These are phyloP conservation scores for Vitis rotundifolia DNA, from an alignment of 164 flowering plant species.

Conservation along the genomic window DNA sequence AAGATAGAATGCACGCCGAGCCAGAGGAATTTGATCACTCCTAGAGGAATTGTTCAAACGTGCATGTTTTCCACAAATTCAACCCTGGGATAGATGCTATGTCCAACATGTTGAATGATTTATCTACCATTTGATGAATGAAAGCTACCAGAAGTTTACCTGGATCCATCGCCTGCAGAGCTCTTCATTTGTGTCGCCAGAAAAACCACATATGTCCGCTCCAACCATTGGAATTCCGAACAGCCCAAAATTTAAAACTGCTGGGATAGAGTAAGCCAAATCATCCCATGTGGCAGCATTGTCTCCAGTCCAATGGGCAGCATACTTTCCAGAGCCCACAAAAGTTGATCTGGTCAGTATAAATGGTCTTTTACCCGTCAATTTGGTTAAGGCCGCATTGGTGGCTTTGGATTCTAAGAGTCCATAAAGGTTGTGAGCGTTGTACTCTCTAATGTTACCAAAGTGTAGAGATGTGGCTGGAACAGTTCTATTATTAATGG, in stretches of 20 bases:
- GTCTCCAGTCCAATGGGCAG: constrained; percentile 94
- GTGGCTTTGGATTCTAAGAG: constrained; percentile 61
- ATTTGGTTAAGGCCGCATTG: constrained; percentile 40
- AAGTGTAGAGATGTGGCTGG: constrained; percentile 61
- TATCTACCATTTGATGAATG: not conserved
- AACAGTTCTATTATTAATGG: constrained; percentile 51
- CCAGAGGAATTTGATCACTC: no score
- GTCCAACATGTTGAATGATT: not conserved
- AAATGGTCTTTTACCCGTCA: constrained; percentile 64
- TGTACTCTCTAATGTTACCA: constrained; percentile 55
- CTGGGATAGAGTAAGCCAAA: constrained; percentile 62
- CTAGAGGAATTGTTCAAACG: no score
- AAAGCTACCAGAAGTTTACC: constrained; percentile 26
- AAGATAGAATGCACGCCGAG: not conserved
- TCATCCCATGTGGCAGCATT: constrained; percentile 80
- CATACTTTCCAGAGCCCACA: constrained; percentile 68
- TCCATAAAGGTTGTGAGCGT: constrained; percentile 70
- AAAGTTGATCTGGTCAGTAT: constrained; percentile 74
- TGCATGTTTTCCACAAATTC: no score
- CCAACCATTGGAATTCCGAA: constrained; percentile 93
- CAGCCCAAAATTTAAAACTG: constrained; percentile 63
- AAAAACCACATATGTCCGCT: constrained; percentile 86
- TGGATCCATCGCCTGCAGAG: constrained; percentile 87
- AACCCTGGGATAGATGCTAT: no score
- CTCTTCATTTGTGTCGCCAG: constrained; percentile 61